Base-by-base conservation (phyloP, 1,284 basidiomycete species). In the Apiotrichum montevideense region DNA sequence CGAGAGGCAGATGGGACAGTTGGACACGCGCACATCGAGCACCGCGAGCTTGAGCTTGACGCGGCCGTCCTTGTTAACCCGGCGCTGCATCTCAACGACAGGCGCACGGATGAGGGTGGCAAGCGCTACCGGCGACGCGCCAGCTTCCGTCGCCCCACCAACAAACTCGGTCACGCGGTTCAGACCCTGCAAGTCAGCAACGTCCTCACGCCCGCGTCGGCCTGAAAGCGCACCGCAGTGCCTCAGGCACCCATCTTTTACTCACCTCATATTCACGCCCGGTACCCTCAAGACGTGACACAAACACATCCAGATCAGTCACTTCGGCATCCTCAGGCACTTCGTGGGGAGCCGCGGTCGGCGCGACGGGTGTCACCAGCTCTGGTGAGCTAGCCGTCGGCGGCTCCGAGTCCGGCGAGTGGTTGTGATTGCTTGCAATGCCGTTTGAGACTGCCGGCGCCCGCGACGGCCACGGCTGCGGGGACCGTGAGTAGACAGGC, bases 1-100 rank as follows among this genome's bases (percentile, higher is more conserved):
- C 51, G 79, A 80, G 64, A 88, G 75, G 71, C 90, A 93, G 49
- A 91, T 86, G 33, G 84, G 83, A 68, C 90, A 94, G 65, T 84
- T 85, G 62, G 88, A 84, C 34, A 93, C 88, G 2, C 81, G 71
- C 9, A 83, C 80, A 32, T 87, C 89, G n/a, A 87, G 76, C 35
- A 90, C 76, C 21, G 80, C 80, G 49, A 90, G 74, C 75, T 90
- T 92, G 57, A 89, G 74, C 77, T 89, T 91, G 55, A 86, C 80
- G 52, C 86, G 84, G 9, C 89, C 89, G 62, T 87, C 82, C 61
- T 80, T 79, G 49, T 83, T 85, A 32, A 82, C 80, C 14, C 90
- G 82, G 43, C 84, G 80, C 10, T 85, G 82, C 64, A 84, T 79
- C 34, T 88, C 77, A 63, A 85, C 83, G 62, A 92, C 80, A 47